phyloP scores from a whole-genome alignment of 257 asterid species.

The Ophiorrhiza pumila region DNA sequence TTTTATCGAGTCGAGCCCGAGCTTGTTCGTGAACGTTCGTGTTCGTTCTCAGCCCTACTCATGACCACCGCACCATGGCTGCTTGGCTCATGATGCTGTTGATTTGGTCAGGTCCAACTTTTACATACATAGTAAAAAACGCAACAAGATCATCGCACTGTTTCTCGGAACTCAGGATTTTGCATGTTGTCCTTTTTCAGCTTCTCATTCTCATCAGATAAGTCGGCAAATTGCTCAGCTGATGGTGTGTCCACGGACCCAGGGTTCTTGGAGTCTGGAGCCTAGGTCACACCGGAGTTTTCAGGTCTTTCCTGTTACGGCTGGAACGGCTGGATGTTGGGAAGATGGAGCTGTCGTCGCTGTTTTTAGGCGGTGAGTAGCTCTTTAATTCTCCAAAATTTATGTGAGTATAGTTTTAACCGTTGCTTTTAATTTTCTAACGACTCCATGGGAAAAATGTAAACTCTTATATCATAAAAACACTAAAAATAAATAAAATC shows the following conservation, averaged over 20 bases:
- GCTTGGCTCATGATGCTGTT: slow-evolving; percentile 44
- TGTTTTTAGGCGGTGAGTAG: no score
- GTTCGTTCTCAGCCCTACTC: no score
- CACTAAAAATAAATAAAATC: no score
- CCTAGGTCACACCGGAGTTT: slow-evolving; percentile 57
- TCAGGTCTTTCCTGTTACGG: slow-evolving; percentile 28
- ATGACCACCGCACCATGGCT: slow-evolving; percentile 19
- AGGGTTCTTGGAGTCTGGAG: slow-evolving; percentile 55
- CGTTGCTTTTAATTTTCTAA: no score
- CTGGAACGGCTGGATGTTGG: no score
- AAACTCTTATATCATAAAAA: no score
- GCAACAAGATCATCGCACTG: slow-evolving; percentile 60
- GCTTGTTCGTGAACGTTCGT: no score
- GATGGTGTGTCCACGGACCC: slow-evolving; percentile 53
- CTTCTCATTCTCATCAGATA: slow-evolving; percentile 64
- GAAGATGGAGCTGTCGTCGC: no score
- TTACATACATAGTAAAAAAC: slow-evolving; percentile 49
- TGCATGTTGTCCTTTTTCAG: slow-evolving; percentile 52
- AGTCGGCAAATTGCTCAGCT: slow-evolving; percentile 49
- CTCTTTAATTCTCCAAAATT: no score
- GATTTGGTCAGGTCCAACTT: slow-evolving; percentile 56
- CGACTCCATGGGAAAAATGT: no score
- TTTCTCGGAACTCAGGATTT: slow-evolving; percentile 54
- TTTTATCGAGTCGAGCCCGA: no score
- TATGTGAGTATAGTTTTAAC: no score